Base-by-base conservation (phyloP, 345 rosid genomes). In the Barbarea vulgaris region DNA sequence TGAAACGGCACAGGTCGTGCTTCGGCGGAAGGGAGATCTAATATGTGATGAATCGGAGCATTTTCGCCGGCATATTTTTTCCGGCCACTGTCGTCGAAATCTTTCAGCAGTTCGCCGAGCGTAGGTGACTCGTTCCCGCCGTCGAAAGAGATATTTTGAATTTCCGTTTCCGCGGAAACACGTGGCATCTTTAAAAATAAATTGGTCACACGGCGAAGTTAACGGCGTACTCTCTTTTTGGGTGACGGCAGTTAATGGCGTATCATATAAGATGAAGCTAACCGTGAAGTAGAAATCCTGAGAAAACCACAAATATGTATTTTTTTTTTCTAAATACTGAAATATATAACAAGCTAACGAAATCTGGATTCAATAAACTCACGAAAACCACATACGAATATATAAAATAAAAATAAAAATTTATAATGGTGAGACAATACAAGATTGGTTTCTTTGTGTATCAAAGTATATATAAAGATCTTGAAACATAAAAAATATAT, bases 101-200 rank as follows among this genome's bases (percentile, higher is more conserved):
- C 72, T 81, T 87, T 85, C 9, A 91, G 77, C 9, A 94, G 70
- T 60, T 91, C 88, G 5, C 91, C 96, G 25, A 94, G 88, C 0
- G 97, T 89, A 3, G 84, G 85, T 21, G 81, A 81, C 15, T 73
- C 27, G 61, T 48, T 74, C 34, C 51, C 50, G 55, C n/a, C 64
- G 37, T 33, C 50, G 14, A 30, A 9, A 30, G 69, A 51, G 0
- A 61, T 30, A 1, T 60, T 28, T 19, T 21, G 27, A 2, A 46
- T n/a, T n/a, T n/a, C n/a, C n/a, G n/a, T 21, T 51, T 68, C 69
- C 21, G 64, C 64, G 1, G 69, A 76, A 17, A 76, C 74, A 76
- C 70, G 79, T 69, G 79, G 69, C 79, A 76, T 76, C 28, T 2
- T 67, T 22, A 57, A 13, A 30, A 21, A 10, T 33, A 8, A 7